Evolutionary conservation across 305 asterid species (phyloP), one percentile per base, ranked within the genome.

Genomic region (Salvia sclarea): DNA sequence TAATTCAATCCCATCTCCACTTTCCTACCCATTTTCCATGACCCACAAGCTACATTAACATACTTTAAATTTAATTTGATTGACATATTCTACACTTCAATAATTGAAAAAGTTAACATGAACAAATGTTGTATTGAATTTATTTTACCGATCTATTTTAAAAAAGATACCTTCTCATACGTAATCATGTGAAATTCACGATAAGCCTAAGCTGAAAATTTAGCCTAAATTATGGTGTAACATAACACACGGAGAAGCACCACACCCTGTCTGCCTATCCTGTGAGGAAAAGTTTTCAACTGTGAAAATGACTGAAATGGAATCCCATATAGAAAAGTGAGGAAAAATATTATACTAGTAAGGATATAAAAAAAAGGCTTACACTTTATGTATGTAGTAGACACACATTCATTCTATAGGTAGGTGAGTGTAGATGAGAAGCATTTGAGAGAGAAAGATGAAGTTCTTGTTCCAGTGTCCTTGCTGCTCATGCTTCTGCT

Each of bases 401-500:
- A 20, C 63, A 21, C 48, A 35, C 38, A 47, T 58, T 61, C 24
- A 52, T n/a, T 20, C 17, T 8, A 9, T 10, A 9, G 43, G 1
- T 9, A n/a, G n/a, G 33, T 28, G 5, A 28, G 33, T 1, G 2
- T 28, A 28, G 43, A 37, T 9, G 43, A 37, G 38, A 37, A 37
- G 43, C 43, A 9, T 10, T 37, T 37, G 13, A 30, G 41, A 58
- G 48, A 57, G 59, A 68, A 22, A 30, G 45, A 80, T 83, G 88
- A 83, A 83, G 78, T 83, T 83, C 77, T 76, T 83, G 21, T 83
- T 83, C 62, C 88, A 83, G 73, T 83, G 80, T 45, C 88, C 88
- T 30, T 78, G 88, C 56, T 83, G 88, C 64, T 80, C 88, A 0
- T 83, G 85, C 49, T 83, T 83, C 75, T 80, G 88, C 80, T 83